These are phyloP conservation scores for Syzygium grande DNA, from an alignment of 345 rosid genomes.

Conservation along the genomic window DNA sequence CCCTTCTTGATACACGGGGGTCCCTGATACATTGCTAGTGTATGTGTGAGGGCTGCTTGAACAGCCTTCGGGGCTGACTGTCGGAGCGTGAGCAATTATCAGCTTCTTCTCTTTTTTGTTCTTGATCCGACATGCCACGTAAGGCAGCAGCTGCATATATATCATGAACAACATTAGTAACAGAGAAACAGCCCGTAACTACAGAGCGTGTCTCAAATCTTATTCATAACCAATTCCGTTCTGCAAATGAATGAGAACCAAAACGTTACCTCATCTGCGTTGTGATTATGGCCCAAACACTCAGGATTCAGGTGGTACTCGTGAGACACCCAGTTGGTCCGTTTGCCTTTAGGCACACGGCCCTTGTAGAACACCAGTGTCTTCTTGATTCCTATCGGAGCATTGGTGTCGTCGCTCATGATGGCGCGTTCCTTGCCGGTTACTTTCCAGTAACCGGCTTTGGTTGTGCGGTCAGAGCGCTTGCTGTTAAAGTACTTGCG, in stretches of 20 bases:
- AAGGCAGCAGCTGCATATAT: not conserved
- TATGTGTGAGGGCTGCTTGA: not conserved
- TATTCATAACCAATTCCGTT: not conserved
- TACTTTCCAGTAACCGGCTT: constrained; percentile 46
- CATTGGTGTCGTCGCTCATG: not conserved
- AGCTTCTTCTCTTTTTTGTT: not conserved
- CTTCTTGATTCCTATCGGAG: constrained; percentile 29
- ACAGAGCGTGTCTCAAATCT: not conserved
- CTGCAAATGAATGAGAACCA: not conserved
- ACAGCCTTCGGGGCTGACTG: not conserved
- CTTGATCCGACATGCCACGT: not conserved
- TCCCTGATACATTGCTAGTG: not conserved
- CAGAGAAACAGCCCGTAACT: not conserved
- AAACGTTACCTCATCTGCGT: not conserved
- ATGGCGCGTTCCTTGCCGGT: constrained; percentile 21
- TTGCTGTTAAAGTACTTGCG: constrained; percentile 13
- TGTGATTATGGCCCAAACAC: constrained; percentile 6
- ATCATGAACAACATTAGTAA: not conserved
- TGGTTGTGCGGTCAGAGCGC: constrained; percentile 11
- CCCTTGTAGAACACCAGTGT: constrained; percentile 24
- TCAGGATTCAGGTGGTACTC: constrained; percentile 9
- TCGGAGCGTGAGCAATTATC: not conserved
- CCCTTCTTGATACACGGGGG: not conserved
- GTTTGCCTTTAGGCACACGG: not conserved
- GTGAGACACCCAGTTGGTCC: constrained; percentile 29